These are phyloP conservation scores for Penicillium lagena DNA, from an alignment of 495 filamentous ascomycete species.

Conservation along the genomic window DNA sequence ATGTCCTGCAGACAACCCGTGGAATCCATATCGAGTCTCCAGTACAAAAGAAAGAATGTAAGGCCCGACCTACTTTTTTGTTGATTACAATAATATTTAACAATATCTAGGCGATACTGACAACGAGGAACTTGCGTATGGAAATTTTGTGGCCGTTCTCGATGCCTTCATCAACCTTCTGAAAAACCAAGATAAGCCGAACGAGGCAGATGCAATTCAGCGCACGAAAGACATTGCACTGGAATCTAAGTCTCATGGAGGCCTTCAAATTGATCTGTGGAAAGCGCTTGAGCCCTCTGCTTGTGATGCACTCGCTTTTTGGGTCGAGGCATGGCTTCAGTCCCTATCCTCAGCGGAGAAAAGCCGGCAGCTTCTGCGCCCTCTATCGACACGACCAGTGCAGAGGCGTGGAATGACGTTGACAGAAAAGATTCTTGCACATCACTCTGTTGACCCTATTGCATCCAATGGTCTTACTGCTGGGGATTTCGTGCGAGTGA, in stretches of 20 bases:
- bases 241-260: background rate
- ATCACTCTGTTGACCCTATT: conserved; percentile 20
- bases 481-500: conserved; percentile 27
- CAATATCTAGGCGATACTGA: no score
- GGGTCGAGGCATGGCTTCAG: background rate
- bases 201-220: conserved; percentile 10
- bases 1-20: background rate
- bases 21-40: background rate
- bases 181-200: background rate
- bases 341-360: background rate
- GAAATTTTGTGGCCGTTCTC: background rate
- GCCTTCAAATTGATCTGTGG: conserved; percentile 15
- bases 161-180: conserved; percentile 2
- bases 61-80: background rate
- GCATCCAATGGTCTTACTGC: conserved; percentile 15
- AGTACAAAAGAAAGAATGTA: background rate
- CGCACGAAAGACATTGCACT: background rate
- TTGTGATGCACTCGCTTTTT: conserved; percentile 14
- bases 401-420: conserved; percentile 24
- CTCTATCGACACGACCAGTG: background rate
- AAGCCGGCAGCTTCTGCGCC: background rate
- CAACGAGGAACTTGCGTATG: background rate
- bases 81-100: no score
- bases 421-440: conserved; percentile 32
- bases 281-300: conserved; percentile 28